Base-by-base conservation (phyloP, 768 basidiomycete genomes). In the Kwoniella sp. region DNA sequence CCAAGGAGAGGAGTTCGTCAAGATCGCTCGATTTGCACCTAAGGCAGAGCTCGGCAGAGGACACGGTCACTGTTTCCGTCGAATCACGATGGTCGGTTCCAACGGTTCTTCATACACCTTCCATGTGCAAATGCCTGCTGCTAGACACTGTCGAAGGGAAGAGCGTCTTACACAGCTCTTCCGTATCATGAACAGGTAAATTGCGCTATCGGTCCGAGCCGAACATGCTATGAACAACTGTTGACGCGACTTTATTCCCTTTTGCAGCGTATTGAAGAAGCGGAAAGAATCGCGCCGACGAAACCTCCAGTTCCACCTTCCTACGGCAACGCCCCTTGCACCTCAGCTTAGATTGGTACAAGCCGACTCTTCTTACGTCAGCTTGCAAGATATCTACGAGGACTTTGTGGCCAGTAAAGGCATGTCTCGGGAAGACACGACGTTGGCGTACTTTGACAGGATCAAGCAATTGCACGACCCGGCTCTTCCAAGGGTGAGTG, bases 211-310 rank as follows among this genome's bases (percentile, higher is more conserved):
- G n/a, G n/a, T n/a, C n/a, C n/a, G n/a, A n/a, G n/a, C n/a, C n/a
- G n/a, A n/a, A n/a, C n/a, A n/a, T n/a, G n/a, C n/a, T 13, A 37
- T 13, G 34, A 37, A 63, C 20, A 15, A 29, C 66, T 17, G 47
- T n/a, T 58, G 25, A 51, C 26, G 7, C 2, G 47, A n/a, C 47
- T 66, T 17, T 17, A n/a, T 45, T 45, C 8, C 15, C 9, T 17
- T 20, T 20, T 62, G 15, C 65, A 96, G 95, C 25, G 89, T 90
- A 26, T 83, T 99, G 57, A 83, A 83, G 55, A 88, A 90, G 63
- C 90, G 93, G 79, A 96, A 95, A 78, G 95, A 99, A 80, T 90
- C 87, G 34, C 86, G 95, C 55, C 94, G 95, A 73, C 87, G 96
- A 47, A 93, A 92, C 76, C 85, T 99, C 31, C 83, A 84, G 48